Percentiles rank a stretch among this genome's conserved stretches.
phyloP scores from a whole-genome alignment of 1,284 basidiomycete genomes.

The Mycena citricolor region DNA sequence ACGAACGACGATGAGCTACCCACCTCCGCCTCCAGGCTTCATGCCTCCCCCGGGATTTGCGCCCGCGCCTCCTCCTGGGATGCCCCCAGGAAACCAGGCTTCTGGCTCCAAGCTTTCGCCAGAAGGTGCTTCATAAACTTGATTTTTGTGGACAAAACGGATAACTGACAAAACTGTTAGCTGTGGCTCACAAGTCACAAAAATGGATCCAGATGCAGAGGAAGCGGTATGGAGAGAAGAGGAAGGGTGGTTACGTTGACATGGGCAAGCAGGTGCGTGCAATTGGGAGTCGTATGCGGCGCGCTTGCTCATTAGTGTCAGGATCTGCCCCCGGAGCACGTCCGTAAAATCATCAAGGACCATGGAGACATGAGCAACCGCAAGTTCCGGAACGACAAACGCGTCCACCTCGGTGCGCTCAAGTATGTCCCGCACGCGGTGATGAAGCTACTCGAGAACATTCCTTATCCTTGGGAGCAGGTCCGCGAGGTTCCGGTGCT shows the following conservation, averaged over 20 bases:
- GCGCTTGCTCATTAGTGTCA: conserved; percentile 33
- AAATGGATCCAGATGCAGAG: conserved; percentile 95
- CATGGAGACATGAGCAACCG: conserved; percentile 97
- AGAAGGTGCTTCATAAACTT: conserved; percentile 17
- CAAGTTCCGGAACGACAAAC: conserved; percentile 98
- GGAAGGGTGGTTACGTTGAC: conserved; percentile 86
- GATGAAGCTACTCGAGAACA: conserved; percentile 98
- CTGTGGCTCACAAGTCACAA: conserved; percentile 79
- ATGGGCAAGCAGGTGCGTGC: conserved; percentile 85
- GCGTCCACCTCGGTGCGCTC: conserved; percentile 95
- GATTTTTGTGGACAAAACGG: no score
- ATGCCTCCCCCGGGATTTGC: conserved; percentile 22
- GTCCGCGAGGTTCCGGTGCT: conserved; percentile 95
- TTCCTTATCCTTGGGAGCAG: conserved; percentile 99
- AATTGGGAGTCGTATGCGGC: conserved; percentile 13
- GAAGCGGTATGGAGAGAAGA: conserved; percentile 87
- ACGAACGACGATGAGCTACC: conserved; percentile 12
- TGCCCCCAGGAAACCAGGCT: conserved; percentile 14
- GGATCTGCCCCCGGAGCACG: conserved; percentile 91
- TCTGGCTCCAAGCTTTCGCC: conserved; percentile 20
- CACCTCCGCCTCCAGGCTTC: conserved; percentile 21
- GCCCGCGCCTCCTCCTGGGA: conserved; percentile 19
- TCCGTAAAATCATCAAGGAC: conserved; percentile 97
- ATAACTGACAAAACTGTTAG: no score
- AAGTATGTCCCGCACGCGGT: conserved; percentile 99